These are phyloP conservation scores for Ballota nigra DNA, from an alignment of 257 asterid species.

Conservation along the genomic window DNA sequence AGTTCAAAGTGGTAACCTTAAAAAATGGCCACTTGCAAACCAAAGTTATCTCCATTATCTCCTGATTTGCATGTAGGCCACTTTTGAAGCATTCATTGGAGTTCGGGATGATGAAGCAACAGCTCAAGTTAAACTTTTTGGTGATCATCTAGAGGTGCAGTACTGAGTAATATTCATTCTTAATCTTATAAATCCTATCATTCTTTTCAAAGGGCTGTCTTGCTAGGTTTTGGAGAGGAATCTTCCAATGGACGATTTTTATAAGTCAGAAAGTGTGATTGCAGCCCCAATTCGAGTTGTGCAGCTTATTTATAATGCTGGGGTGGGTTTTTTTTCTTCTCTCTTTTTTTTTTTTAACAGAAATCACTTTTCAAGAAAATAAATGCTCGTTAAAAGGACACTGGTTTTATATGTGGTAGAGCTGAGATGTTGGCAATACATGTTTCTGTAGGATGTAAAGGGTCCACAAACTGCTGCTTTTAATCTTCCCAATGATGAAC, in stretches of 20 bases:
- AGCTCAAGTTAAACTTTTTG: conserved; percentile 77
- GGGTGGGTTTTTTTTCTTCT: conserved; percentile 75
- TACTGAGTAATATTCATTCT: conserved; percentile 24
- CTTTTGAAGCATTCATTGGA: conserved; percentile 93
- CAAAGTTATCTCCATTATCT: conserved; percentile 12
- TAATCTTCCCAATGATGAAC: conserved; percentile 97
- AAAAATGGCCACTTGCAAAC: not conserved
- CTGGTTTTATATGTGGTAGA: not conserved
- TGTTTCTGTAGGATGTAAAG: conserved; percentile 71
- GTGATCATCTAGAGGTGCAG: conserved; percentile 82
- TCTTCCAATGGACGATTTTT: conserved; percentile 80
- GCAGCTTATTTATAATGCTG: conserved; percentile 81
- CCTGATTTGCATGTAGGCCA: conserved; percentile 56
- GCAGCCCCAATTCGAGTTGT: conserved; percentile 97
- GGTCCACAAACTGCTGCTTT: conserved; percentile 99
- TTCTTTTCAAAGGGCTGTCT: conserved; percentile 21
- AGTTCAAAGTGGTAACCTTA: not conserved
- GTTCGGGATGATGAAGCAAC: conserved; percentile 91
- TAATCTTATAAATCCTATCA: conserved; percentile 10
- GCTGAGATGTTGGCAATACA: conserved; percentile 9
- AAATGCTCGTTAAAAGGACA: not conserved
- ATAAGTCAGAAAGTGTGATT: conserved; percentile 73
- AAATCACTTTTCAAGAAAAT: not conserved
- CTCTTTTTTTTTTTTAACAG: not conserved
- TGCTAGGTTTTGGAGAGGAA: conserved; percentile 82